Conservation (phyloP, 345 rosid species). For the Pelargonium nanum region DNA sequence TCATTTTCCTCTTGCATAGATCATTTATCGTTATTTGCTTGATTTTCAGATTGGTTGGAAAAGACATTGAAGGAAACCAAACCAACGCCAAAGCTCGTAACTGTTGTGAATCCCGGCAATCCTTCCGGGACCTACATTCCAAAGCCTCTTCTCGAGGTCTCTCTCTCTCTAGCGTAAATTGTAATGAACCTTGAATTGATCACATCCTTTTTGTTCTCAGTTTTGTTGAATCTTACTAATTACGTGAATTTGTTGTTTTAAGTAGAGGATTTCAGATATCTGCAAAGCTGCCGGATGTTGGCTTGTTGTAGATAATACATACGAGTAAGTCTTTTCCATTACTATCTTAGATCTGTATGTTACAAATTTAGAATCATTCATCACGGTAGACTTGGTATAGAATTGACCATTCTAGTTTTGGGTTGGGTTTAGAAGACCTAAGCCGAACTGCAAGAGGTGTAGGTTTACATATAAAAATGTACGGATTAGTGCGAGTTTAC, state of each 20-base stretch:
- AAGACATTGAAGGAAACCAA: slow-evolving; percentile 48
- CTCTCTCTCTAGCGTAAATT: slow-evolving; percentile 9
- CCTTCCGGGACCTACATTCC: slow-evolving; percentile 91
- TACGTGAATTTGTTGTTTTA: slow-evolving; percentile 20
- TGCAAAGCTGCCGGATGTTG: slow-evolving; percentile 82
- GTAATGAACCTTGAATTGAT: neutral
- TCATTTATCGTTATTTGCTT: slow-evolving; percentile 5
- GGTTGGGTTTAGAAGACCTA: no score
- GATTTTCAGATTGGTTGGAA: slow-evolving; percentile 72
- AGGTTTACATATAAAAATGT: no score
- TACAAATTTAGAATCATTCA: neutral
- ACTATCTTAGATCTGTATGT: neutral
- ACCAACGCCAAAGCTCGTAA: slow-evolving; percentile 86
- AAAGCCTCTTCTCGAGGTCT: slow-evolving; percentile 70
- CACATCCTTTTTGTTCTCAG: slow-evolving; percentile 6
- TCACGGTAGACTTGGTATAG: neutral
- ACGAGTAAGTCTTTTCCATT: slow-evolving; percentile 57
- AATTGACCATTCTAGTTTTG: no score
- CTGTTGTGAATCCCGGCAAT: slow-evolving; percentile 91
- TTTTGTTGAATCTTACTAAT: slow-evolving; percentile 1
- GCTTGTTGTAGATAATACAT: slow-evolving; percentile 96
- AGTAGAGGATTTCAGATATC: slow-evolving; percentile 74
- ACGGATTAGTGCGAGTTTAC: no score
- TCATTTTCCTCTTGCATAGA: no score
- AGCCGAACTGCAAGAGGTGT: no score